Base-by-base conservation (phyloP, 495 filamentous ascomycete genomes). In the Jackrogersella multiformis region DNA sequence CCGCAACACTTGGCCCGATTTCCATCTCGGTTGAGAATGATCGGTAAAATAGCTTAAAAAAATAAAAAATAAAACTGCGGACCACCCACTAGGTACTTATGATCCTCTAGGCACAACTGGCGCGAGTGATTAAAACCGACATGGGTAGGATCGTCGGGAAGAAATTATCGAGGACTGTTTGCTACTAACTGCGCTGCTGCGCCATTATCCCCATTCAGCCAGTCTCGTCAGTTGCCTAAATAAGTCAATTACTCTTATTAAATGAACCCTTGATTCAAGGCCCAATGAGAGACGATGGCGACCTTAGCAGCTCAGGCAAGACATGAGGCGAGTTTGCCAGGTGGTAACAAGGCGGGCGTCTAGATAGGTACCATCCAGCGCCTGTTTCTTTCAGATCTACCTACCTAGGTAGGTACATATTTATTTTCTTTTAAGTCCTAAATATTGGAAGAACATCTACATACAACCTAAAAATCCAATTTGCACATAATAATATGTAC, bases 1-100 rank as follows among this genome's bases (percentile, higher is more conserved):
- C 61, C 67, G 35, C 58, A 54, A 46, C 46, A 61, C 61, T 62
- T 70, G 67, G 62, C 67, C 67, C 67, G 57, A 57, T 70, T 70
- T 70, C 61, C 61, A 70, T 66, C 53, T 66, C 67, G 66, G 60
- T 26, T 69, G 45, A 3, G 46, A 63, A 59, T 59, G 66, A 56
- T 64, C 60, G 39, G 53, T 56, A 35, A 44, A 44, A 52, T n/a
- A n/a, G n/a, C n/a, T n/a, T n/a, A n/a, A n/a, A n/a, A n/a, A n/a
- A n/a, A 53, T 20, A 34, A 45, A 20, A n/a, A 34, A 35, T 35
- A 21, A 18, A 21, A 20, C 41, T 26, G 42, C 26, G 42, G 42
- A 21, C 42, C 4, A n/a, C n/a, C n/a, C n/a, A n/a, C n/a, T n/a
- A n/a, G n/a, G n/a, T n/a, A 20, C 41, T 16, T 10, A 20, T 4